Conservation (phyloP, 2,329 filamentous ascomycete genomes). For the Calonectria montana region DNA sequence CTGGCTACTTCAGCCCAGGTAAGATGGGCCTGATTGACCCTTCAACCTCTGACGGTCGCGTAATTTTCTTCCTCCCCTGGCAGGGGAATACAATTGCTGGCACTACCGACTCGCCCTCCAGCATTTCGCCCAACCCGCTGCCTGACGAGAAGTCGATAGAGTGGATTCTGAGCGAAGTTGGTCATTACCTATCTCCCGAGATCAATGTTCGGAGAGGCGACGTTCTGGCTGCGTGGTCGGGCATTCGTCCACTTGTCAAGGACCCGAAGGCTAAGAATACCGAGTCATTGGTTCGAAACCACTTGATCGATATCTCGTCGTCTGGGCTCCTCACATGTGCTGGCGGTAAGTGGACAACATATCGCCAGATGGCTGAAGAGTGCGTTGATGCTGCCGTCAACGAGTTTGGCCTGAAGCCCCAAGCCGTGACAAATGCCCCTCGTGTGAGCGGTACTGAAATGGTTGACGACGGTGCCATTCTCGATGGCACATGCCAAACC, state of each 20-base stretch:
- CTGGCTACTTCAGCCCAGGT: conserved; percentile 85
- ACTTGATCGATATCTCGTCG: conserved; percentile 82
- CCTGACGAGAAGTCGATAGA: conserved; percentile 87
- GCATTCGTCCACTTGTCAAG: conserved; percentile 86
- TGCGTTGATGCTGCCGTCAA: conserved; percentile 84
- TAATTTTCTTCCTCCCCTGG: conserved; percentile 95
- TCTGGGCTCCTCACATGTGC: conserved; percentile 87
- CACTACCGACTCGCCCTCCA: conserved; percentile 83
- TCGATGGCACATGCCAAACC: conserved; percentile 80
- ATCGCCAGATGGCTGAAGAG: conserved; percentile 93
- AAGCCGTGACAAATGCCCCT: conserved; percentile 68
- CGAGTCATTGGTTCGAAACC: conserved; percentile 88
- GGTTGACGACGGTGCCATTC: conserved; percentile 75
- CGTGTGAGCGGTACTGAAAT: conserved; percentile 76
- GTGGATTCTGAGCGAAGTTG: conserved; percentile 88
- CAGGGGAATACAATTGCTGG: conserved; percentile 93
- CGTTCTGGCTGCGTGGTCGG: conserved; percentile 91
- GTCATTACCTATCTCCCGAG: conserved; percentile 83
- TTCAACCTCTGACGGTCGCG: conserved; percentile 85
- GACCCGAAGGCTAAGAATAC: conserved; percentile 89
- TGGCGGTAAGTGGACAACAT: conserved; percentile 93
- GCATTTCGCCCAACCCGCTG: conserved; percentile 78
- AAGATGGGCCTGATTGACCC: conserved; percentile 92
- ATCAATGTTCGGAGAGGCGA: conserved; percentile 88
- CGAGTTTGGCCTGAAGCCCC: conserved; percentile 72